A percentile compares a stretch with the other conserved stretches of the same genome.
Evolutionary conservation across 805 yeast species (phyloP).

Genomic region (Kodamaea fukazawae): DNA sequence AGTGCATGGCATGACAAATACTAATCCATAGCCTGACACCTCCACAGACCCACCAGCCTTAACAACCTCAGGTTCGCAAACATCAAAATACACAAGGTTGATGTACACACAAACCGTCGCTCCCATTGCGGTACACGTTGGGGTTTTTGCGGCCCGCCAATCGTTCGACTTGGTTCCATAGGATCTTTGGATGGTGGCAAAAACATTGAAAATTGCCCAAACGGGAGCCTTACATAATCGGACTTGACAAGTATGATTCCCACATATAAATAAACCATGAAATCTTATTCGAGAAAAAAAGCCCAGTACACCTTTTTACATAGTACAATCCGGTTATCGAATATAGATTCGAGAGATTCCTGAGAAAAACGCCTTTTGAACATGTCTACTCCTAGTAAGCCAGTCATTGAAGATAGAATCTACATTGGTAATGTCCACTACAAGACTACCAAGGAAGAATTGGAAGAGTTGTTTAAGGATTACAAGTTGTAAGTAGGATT

Average conservation of each 20-base stretch:
- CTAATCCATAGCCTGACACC: too few relatives aligned
- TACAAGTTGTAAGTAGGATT: conserved; percentile 37
- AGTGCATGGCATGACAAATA: too few relatives aligned
- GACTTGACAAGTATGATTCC: neutral
- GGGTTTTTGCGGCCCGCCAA: too few relatives aligned
- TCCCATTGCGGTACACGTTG: too few relatives aligned
- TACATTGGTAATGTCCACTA: conserved; percentile 44
- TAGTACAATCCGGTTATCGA: neutral
- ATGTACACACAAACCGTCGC: too few relatives aligned
- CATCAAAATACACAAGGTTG: too few relatives aligned
- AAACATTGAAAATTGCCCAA: conserved; percentile 2
- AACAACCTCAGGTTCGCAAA: too few relatives aligned
- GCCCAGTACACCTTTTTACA: conserved; percentile 1
- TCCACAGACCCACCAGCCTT: too few relatives aligned
- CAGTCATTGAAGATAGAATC: conserved; percentile 43
- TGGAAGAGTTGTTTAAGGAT: conserved; percentile 49
- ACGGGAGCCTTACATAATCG: neutral
- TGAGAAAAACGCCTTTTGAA: neutral
- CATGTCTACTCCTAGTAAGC: conserved; percentile 19
- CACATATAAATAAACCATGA: conserved; percentile 5
- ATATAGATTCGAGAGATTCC: too few relatives aligned
- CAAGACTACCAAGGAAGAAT: conserved; percentile 40
- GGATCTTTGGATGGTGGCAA: too few relatives aligned
- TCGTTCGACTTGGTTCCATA: too few relatives aligned
- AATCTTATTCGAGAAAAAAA: neutral